Conservation (phyloP, 305 asterid species). For the Fraxinus ornus region DNA sequence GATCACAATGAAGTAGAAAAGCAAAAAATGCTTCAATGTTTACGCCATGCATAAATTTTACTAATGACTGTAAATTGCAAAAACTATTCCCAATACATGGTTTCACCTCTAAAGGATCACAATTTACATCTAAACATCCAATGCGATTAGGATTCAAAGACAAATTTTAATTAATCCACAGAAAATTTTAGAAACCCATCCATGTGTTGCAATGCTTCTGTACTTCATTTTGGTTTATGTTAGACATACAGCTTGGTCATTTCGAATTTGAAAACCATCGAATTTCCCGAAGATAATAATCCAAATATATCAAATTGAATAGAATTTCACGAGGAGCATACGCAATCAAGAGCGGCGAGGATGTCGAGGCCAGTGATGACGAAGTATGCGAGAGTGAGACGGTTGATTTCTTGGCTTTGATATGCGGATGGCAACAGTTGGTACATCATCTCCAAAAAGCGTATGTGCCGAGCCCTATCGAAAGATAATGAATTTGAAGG, state of each 20-base stretch:
- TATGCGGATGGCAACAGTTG: slow-evolving; percentile 65
- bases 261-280: background rate
- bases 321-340: slow-evolving; percentile 19
- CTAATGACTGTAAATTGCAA: background rate
- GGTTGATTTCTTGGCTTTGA: slow-evolving; percentile 83
- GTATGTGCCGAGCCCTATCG: slow-evolving; percentile 75
- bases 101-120: background rate
- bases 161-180: background rate
- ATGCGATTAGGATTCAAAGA: background rate
- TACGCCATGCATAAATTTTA: background rate
- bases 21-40: background rate
- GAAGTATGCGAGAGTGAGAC: slow-evolving; percentile 85
- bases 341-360: slow-evolving; percentile 70
- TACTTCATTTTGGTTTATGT: background rate
- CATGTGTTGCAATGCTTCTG: background rate
- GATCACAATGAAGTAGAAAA: background rate
- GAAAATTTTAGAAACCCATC: background rate
- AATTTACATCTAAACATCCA: background rate
- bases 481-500: slow-evolving; percentile 40
- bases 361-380: slow-evolving; percentile 69
- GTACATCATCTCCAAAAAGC: slow-evolving; percentile 70
- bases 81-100: background rate
- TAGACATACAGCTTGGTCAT: background rate
- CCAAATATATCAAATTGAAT: background rate
- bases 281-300: background rate